phyloP scores from a whole-genome alignment of 208 protist genomes.

The Trypanosomatidae sp. region DNA sequence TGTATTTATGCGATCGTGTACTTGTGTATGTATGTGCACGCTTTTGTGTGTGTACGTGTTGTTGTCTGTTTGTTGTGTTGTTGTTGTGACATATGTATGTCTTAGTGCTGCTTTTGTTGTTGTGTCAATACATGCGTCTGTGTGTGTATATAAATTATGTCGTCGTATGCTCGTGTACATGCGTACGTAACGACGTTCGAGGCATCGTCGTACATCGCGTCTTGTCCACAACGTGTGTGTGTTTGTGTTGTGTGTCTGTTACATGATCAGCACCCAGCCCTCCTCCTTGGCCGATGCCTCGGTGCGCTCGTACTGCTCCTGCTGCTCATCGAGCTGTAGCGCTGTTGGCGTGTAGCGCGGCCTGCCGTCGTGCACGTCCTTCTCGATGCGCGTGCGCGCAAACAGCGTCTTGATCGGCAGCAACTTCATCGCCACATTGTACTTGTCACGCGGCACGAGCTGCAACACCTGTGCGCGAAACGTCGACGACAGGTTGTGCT shows the following conservation, averaged over 20 bases:
- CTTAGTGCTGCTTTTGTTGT: neutral
- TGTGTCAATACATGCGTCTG: neutral
- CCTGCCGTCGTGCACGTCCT: constrained; percentile 32
- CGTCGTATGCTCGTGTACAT: neutral
- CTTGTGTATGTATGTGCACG: no score
- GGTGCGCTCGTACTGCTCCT: constrained; percentile 9
- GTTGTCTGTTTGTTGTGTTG: no score
- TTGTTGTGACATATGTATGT: no score
- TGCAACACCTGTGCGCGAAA: constrained; percentile 37
- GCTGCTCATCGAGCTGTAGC: constrained; percentile 38
- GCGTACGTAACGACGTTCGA: neutral
- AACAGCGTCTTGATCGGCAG: constrained; percentile 56
- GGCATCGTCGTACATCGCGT: no score
- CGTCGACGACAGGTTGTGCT: constrained; percentile 24
- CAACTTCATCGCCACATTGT: constrained; percentile 31
- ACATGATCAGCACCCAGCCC: constrained; percentile 40
- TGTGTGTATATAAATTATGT: no score
- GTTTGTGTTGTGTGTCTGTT: neutral
- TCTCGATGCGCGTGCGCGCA: constrained; percentile 33
- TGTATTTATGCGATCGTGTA: no score
- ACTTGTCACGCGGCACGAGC: constrained; percentile 11
- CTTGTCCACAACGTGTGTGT: no score
- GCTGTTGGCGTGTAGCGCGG: constrained; percentile 16
- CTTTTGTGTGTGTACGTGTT: no score
- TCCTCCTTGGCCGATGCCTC: constrained; percentile 28